A percentile compares a stretch with the other conserved stretches of the same genome.
Evolutionary conservation across 768 basidiomycete genomes (phyloP).

Genomic region (Thelephora ganbajun): DNA sequence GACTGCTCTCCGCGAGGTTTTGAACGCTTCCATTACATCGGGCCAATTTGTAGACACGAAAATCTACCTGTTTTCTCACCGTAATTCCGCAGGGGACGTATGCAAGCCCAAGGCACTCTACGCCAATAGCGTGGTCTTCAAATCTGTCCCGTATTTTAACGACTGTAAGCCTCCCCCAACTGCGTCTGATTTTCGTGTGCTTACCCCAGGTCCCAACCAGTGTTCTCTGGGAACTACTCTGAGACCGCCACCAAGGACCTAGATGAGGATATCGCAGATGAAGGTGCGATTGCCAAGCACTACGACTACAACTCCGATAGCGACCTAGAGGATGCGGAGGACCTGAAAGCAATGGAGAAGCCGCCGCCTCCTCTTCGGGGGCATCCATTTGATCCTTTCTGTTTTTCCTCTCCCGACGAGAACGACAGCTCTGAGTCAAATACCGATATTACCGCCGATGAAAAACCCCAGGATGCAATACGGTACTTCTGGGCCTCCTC

Average conservation of each 20-base stretch:
- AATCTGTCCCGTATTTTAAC: background rate
- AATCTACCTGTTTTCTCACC: background rate
- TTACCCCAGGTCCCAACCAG: background rate
- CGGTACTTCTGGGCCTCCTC: background rate
- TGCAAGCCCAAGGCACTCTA: background rate
- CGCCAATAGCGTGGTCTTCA: background rate
- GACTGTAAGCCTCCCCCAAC: background rate
- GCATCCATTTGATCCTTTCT: too few relatives aligned
- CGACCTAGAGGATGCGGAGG: background rate
- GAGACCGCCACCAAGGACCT: background rate
- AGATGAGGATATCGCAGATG: background rate
- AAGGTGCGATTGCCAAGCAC: background rate
- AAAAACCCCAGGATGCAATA: too few relatives aligned
- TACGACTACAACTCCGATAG: background rate
- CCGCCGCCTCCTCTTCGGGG: too few relatives aligned
- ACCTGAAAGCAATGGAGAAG: too few relatives aligned
- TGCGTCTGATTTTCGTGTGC: background rate
- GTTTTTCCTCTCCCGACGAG: too few relatives aligned
- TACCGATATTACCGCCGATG: too few relatives aligned
- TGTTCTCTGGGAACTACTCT: background rate
- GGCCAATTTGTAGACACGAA: background rate
- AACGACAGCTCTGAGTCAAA: too few relatives aligned
- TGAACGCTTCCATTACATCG: background rate
- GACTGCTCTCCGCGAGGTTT: background rate
- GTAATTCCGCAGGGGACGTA: background rate